Evolutionary conservation across 441 rosid genomes (phyloP).

Genomic region (Croton laevigatus): DNA sequence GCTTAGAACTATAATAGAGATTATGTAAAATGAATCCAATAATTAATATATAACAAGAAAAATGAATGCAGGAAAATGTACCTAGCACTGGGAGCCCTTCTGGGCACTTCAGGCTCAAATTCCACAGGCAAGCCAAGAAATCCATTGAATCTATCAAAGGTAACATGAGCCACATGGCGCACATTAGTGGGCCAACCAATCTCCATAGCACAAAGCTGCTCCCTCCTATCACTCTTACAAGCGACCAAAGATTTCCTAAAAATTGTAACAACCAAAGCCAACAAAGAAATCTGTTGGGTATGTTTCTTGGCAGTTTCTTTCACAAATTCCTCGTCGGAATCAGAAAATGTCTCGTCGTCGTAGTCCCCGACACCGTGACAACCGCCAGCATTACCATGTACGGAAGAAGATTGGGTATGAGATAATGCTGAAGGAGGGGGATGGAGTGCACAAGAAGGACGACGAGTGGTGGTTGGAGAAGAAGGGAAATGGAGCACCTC

Average conservation of each 20-base stretch:
- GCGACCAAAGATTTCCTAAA: conserved; percentile 69
- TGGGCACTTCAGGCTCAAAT: conserved; percentile 77
- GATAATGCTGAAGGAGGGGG: conserved; percentile 27
- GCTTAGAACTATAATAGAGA: conserved; percentile 1
- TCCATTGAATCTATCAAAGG: conserved; percentile 85
- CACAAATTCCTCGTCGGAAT: conserved; percentile 26
- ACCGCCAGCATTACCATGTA: background rate
- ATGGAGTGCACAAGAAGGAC: conserved; percentile 27
- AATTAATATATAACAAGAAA: conserved; percentile 4
- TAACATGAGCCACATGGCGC: conserved; percentile 76
- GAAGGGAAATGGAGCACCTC: conserved; percentile 64
- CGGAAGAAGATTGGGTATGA: conserved; percentile 11
- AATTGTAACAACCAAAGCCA: conserved; percentile 66
- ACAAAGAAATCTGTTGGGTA: conserved; percentile 59
- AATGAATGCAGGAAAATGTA: conserved; percentile 23
- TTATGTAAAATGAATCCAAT: background rate
- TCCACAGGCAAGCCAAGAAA: conserved; percentile 81
- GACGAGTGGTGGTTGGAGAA: conserved; percentile 34
- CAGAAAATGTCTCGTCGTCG: conserved; percentile 26
- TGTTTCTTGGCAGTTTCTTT: conserved; percentile 26
- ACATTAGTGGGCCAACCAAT: conserved; percentile 80
- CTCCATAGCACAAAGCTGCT: conserved; percentile 72
- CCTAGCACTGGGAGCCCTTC: conserved; percentile 87
- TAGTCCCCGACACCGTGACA: conserved; percentile 12
- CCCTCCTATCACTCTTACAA: conserved; percentile 62